Conservation (phyloP, 768 basidiomycete species). For the Cubamyces lactineus region DNA sequence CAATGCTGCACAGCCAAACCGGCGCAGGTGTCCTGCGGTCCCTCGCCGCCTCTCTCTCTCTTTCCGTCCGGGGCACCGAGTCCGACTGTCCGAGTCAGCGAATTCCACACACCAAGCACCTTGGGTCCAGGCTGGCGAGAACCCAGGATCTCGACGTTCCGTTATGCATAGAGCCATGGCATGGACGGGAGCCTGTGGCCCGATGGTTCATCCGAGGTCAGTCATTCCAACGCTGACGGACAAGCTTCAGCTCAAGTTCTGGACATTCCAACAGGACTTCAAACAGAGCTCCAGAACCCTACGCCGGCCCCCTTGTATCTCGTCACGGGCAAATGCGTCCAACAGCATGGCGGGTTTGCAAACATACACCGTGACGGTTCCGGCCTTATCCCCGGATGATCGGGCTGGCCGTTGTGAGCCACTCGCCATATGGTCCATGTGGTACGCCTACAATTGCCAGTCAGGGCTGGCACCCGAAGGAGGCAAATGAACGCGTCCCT, state of each 20-base stretch:
- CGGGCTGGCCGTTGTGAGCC: not conserved
- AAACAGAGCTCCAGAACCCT: too few relatives aligned
- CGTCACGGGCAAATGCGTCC: not conserved
- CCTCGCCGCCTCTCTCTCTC: too few relatives aligned
- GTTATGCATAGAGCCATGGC: not conserved
- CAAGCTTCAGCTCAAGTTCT: not conserved
- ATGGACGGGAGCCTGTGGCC: not conserved
- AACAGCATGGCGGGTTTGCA: not conserved
- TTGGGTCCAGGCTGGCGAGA: not conserved
- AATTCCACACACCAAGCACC: not conserved
- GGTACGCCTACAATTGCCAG: too few relatives aligned
- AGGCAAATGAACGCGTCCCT: conserved; percentile 3
- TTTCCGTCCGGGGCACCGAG: too few relatives aligned
- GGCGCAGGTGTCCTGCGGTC: not conserved
- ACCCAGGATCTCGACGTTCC: not conserved
- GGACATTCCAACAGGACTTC: not conserved
- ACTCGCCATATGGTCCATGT: not conserved
- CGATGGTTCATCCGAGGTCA: not conserved
- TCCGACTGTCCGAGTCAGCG: too few relatives aligned
- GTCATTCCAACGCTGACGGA: not conserved
- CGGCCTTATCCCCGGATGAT: not conserved
- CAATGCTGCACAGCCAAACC: conserved; percentile 17
- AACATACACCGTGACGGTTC: not conserved
- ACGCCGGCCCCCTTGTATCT: too few relatives aligned
- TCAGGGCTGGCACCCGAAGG: not conserved